Base-by-base conservation (phyloP, 106 monocot species). In the Dendrobium officinale region DNA sequence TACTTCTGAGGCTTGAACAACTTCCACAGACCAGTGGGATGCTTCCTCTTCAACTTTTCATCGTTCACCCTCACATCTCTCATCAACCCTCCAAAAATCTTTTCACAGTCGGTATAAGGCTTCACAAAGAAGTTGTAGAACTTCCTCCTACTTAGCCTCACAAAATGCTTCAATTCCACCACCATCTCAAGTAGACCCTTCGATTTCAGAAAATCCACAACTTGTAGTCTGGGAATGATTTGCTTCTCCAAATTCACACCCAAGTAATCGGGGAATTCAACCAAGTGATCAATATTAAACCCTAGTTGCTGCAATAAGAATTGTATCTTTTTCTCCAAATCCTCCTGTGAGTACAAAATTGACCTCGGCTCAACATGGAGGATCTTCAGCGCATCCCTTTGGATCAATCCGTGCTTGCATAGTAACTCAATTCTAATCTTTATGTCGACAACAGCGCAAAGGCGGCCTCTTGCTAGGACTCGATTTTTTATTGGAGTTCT, bases 61-160 rank as follows among this genome's bases (percentile, higher is more conserved):
- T 47, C 48, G 51, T 24, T 16, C 9, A 51, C 2, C 20, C 27
- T 26, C 9, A 44, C 70, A 42, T 81, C 79, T 75, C 79, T 86
- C 0, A 47, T 45, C 6, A 40, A 20, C 4, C 80, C 80, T 4
- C 79, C 82, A 81, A 87, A 90, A 9, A 85, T 84, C 55, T 84
- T 70, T 51, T 90, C 87, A 45, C 97, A 97, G 20, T 97, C 90
- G 7, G 92, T 92, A 31, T 97, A 97, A 2, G 96, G 94, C 82
- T 92, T 97, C 67, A 94, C 93, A 78, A 89, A 94, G 84, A 97
- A 74, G 80, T 94, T 94, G 48, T 85, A 94, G 54, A 98, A 94
- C 80, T 89, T 92, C 10, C 73, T 77, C 85, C 92, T 90, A 68
- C 86, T 92, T 9, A 88, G 45, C 55, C 85, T 85, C 5, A 93